Conservation (phyloP, 805 yeast species). For the Ogataea siamensis region DNA sequence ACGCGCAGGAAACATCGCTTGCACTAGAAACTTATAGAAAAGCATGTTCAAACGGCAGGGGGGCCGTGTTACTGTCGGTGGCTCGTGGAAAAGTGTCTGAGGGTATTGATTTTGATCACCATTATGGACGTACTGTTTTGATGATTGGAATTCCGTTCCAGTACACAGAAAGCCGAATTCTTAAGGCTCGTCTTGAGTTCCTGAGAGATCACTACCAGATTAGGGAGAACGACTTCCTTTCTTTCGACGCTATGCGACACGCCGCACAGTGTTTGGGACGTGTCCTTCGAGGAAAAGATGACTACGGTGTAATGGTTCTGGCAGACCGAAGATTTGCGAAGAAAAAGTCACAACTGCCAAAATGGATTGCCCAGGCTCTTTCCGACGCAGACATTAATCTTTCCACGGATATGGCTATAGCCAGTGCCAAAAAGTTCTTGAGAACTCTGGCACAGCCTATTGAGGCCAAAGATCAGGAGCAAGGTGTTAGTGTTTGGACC, state of each 20-base stretch:
- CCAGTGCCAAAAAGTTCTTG: constrained; percentile 88
- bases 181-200: constrained; percentile 93
- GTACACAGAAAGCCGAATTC: constrained; percentile 93
- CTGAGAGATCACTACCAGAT: constrained; percentile 90
- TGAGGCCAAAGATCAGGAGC: constrained; percentile 81
- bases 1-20: constrained; percentile 95
- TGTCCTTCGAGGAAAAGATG: constrained; percentile 96
- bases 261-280: constrained; percentile 99
- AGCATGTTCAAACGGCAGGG: constrained; percentile 96
- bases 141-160: constrained; percentile 99
- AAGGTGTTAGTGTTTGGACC: constrained; percentile 91
- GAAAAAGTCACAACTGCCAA: constrained; percentile 85
- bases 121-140: constrained; percentile 93
- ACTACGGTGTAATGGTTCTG: constrained; percentile 96
- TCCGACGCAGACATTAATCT: constrained; percentile 87
- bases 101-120: constrained; percentile 99
- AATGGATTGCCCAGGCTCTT: constrained; percentile 94
- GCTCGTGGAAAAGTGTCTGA: constrained; percentile 99
- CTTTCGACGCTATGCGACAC: constrained; percentile 99
- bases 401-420: constrained; percentile 96
- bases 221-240: constrained; percentile 87
- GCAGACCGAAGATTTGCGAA: constrained; percentile 92
- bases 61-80: constrained; percentile 92
- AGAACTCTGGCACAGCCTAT: constrained; percentile 94
- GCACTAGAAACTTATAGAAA: constrained; percentile 94